Evolutionary conservation across 179 eudicot species (phyloP), one percentile per base, ranked within the genome.

Genomic region (Silene vulgaris): DNA sequence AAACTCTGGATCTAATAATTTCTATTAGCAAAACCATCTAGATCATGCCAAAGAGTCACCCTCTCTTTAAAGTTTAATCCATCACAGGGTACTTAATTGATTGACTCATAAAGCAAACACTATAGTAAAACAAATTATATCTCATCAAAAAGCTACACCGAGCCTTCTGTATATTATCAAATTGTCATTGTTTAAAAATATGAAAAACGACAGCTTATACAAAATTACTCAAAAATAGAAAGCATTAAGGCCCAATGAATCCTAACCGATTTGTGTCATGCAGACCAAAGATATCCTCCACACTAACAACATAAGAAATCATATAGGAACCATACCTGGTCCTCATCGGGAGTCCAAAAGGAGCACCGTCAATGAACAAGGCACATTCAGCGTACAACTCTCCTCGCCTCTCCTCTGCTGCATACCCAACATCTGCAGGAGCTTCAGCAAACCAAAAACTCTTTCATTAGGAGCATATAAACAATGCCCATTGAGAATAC

Each of bases 301-400:
- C 17, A 45, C 37, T 23, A 3, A 68, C 20, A 54, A 17, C 28
- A 17, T 37, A 60, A 48, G 37, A 76, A 30, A 65, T 13, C 0
- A 50, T 37, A 37, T 56, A 56, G 19, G 60, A 56, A 56, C 60
- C 72, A 74, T 80, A 94, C 98, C 98, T 92, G 73, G 97, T 90
- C 78, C 89, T 87, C 83, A 85, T 88, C 62, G 98, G 96, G 65
- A 92, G 97, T 72, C 98, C 98, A 87, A 94, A 92, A 5, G 89
- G 90, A 29, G 98, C 96, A 20, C 95, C 97, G 76, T 92, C 97
- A 68, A 94, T 85, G 84, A 85, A 87, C 85, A 94, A 89, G 30
- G 96, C 88, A 73, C 96, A 88, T 86, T 94, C 97, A 71, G 89
- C 97, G 78, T 76, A 94, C 29, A 94, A 75, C 82, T 94, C 98